Base-by-base conservation (phyloP, 164 flowering plant species). In the Saururus chinensis region DNA sequence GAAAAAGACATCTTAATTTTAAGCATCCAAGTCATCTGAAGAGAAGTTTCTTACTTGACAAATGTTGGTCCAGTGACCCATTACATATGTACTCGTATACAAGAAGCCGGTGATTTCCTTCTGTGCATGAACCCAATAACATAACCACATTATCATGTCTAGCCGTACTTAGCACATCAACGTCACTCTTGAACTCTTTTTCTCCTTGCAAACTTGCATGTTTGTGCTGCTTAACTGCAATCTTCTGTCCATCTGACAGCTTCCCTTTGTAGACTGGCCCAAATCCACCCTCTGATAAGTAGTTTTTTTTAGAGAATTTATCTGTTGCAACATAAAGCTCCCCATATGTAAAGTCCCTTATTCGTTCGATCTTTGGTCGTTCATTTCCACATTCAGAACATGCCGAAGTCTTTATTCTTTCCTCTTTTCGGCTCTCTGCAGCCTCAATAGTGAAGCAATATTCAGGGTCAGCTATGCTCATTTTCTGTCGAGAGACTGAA, bases 11-110 rank as follows among this genome's bases (percentile, higher is more conserved):
- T n/a, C n/a, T n/a, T n/a, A n/a, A n/a, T n/a, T n/a, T n/a, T n/a
- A n/a, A n/a, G n/a, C n/a, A n/a, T n/a, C n/a, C n/a, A n/a, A n/a
- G n/a, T n/a, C n/a, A n/a, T n/a, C 49, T 14, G 1, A 10, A 10
- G 1, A 14, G 26, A 23, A 9, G 26, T 1, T 49, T 60, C 78
- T 67, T 82, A 82, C 86, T 56, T 67, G 82, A 73, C 62, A 84
- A 62, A 72, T 77, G 86, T 56, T 67, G 69, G 65, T 84, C 86
- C 22, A 84, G 65, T 49, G 86, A 84, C 17, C 89, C 82, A 64
- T 82, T 71, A 78, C 86, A 84, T 61, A 80, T 79, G 30, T 62
- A 84, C 58, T 84, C 89, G 49, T 80, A 84, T 25, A 82, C 83
- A 11, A 81, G 84, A 64, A 80, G 74, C 70, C 84, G 70, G 37